A percentile compares a stretch with the other conserved stretches of the same genome.
Evolutionary conservation across 768 basidiomycete genomes (phyloP).

Genomic region (Stropharia rugosoannulata): DNA sequence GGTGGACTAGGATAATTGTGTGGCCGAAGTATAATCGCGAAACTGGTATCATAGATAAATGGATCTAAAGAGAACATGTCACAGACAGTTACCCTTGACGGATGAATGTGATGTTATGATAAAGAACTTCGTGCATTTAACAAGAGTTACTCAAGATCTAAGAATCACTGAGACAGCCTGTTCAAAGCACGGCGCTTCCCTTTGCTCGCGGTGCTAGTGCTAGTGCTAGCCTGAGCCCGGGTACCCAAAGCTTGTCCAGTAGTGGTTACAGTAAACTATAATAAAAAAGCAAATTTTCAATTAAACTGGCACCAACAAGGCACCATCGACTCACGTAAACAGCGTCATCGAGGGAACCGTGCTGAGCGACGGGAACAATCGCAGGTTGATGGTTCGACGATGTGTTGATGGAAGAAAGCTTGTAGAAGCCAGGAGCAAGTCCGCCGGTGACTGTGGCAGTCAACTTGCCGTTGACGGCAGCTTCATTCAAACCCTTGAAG

Average conservation of each 20-base stretch:
- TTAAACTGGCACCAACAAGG: not conserved
- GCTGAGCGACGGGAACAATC: constrained; percentile 60
- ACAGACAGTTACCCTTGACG: constrained; percentile 10
- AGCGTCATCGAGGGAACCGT: constrained; percentile 59
- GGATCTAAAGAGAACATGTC: constrained; percentile 7
- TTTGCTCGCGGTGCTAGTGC: not conserved
- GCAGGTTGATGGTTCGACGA: constrained; percentile 61
- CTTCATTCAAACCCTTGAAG: constrained; percentile 54
- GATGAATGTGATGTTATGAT: constrained; percentile 11
- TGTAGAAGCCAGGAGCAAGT: constrained; percentile 58
- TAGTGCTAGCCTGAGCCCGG: not conserved
- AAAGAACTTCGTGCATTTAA: constrained; percentile 5
- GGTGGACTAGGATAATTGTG: constrained; percentile 2
- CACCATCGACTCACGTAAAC: constrained; percentile 46
- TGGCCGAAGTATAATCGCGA: constrained; percentile 5
- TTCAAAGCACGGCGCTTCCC: constrained; percentile 6
- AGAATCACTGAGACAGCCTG: not conserved
- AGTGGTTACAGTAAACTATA: constrained; percentile 24
- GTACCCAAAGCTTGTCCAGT: constrained; percentile 14
- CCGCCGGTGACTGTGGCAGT: constrained; percentile 51
- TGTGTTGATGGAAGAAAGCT: constrained; percentile 56
- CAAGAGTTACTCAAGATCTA: not conserved
- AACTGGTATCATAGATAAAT: constrained; percentile 13
- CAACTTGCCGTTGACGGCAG: constrained; percentile 47
- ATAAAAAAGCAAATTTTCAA: not conserved